A percentile compares a stretch with the other conserved stretches of the same genome.
Evolutionary conservation across 1,139 yeast species (phyloP).

Genomic region (Suhomyces anneliseae): DNA sequence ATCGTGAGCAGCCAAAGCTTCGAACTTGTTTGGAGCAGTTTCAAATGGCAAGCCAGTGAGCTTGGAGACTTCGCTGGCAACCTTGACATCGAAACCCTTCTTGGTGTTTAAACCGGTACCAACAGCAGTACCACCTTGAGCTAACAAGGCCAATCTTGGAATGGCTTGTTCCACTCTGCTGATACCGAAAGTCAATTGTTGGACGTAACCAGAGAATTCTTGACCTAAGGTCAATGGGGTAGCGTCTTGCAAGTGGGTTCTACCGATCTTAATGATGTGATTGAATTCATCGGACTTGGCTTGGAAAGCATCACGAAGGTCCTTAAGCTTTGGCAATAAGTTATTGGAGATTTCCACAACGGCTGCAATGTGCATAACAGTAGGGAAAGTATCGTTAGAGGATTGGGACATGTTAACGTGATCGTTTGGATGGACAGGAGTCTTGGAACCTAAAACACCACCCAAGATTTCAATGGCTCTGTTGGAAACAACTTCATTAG

Average conservation of each 20-base stretch:
- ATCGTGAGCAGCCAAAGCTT: constrained; percentile 98
- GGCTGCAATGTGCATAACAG: constrained; percentile 99
- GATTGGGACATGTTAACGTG: constrained; percentile 99
- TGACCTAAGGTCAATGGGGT: constrained; percentile 97
- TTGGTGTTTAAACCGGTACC: constrained; percentile 97
- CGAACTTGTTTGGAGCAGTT: constrained; percentile 98
- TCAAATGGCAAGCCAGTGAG: constrained; percentile 85
- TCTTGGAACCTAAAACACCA: constrained; percentile 86
- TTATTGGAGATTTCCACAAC: constrained; percentile 78
- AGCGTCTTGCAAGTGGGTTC: constrained; percentile 98
- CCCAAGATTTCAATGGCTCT: constrained; percentile 96
- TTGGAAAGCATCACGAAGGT: constrained; percentile 73
- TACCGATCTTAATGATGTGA: constrained; percentile 93
- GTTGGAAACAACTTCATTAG: constrained; percentile 97
- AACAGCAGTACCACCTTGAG: constrained; percentile 99
- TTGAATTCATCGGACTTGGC: constrained; percentile 79
- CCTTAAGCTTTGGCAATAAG: constrained; percentile 76
- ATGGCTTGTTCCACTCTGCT: constrained; percentile 76
- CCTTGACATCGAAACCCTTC: constrained; percentile 81
- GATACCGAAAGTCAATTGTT: constrained; percentile 88
- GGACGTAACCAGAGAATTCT: constrained; percentile 95
- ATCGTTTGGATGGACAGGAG: constrained; percentile 96
- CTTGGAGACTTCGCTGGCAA: constrained; percentile 76
- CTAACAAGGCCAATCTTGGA: constrained; percentile 76
- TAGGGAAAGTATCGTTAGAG: constrained; percentile 97